Base-by-base conservation (phyloP, 2,329 filamentous ascomycete species). In the Atkinsonella texensis region DNA sequence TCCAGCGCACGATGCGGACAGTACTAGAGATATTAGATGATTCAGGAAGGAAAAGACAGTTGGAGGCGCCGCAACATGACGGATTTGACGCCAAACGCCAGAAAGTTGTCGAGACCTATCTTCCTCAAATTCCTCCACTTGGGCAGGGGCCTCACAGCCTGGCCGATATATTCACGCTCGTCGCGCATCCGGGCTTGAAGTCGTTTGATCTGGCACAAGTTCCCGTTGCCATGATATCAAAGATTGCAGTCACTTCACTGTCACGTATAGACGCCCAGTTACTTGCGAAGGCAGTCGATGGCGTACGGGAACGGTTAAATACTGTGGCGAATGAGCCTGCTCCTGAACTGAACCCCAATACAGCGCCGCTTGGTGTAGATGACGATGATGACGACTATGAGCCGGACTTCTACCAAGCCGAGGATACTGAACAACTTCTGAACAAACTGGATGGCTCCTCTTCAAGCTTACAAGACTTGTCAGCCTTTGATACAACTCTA, bases 331-430 rank as follows among this genome's bases (percentile, higher is more conserved):
- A 66, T 33, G 67, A 70, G 4, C 71, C 70, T n/a, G 60, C 68
- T n/a, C 66, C 70, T 1, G 68, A 67, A 7, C 55, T 80, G 31
- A 79, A 80, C 55, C 72, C 80, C 8, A 77, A 80, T 50, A 83
- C 80, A 2, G 73, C 77, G 13, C 78, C 77, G 1, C 65, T 84
- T 2, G 80, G 78, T 28, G 82, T 87, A 3, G 82, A 85, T 7
- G 89, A 95, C 42, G 90, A 95, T 18, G 89, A 95, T 44, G 70
- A 73, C 53, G 88, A 95, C 59, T 96, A 96, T 62, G 91, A 96
- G 61, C 90, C 91, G 0, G 87, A 94, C 62, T 89, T 89, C 58
- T 81, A 84, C 53, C 78, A 85, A 9, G 80, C 82, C 38, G 88
- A 94, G 65, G 83, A 88, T 57, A 80, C 80, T 1, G 85, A 89